A percentile compares a stretch with the other conserved stretches of the same genome.
Conservation (phyloP, 805 yeast genomes). For the Candida ascalaphidarum region DNA sequence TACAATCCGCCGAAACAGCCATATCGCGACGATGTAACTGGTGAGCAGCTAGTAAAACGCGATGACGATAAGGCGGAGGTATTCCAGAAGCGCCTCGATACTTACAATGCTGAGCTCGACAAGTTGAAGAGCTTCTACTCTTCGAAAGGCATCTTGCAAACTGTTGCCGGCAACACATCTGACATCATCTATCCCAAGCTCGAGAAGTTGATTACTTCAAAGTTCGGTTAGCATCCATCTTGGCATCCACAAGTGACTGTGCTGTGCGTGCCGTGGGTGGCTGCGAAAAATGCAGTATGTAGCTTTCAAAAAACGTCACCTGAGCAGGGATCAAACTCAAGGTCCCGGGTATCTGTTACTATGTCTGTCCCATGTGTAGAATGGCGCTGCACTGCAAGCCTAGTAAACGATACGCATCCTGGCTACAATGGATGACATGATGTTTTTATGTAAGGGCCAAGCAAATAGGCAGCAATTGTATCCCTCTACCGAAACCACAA, state of each 20-base stretch:
- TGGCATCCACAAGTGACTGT: slow-evolving; percentile 89
- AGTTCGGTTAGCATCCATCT: slow-evolving; percentile 47
- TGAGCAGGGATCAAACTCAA: no score
- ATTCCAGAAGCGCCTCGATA: slow-evolving; percentile 56
- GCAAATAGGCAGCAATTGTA: no score
- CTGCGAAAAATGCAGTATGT: no score
- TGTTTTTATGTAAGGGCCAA: no score
- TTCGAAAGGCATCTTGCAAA: slow-evolving; percentile 33
- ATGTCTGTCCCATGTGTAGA: no score
- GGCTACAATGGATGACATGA: no score
- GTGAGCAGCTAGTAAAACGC: slow-evolving; percentile 75
- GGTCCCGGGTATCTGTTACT: no score
- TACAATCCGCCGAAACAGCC: slow-evolving; percentile 85
- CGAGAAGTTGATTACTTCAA: slow-evolving; percentile 24
- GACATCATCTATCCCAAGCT: slow-evolving; percentile 78
- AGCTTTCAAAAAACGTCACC: no score
- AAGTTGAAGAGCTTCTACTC: slow-evolving; percentile 63
- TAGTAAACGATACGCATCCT: no score
- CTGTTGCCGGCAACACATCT: slow-evolving; percentile 70
- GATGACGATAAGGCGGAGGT: slow-evolving; percentile 76
- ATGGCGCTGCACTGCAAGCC: no score
- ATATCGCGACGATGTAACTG: slow-evolving; percentile 81
- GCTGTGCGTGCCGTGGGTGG: no score
- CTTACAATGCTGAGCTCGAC: slow-evolving; percentile 47
- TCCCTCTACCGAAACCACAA: no score